Percentiles rank a stretch among this genome's conserved stretches.
phyloP scores from a whole-genome alignment of 1,284 basidiomycete species.

The Puccinia polysora region DNA sequence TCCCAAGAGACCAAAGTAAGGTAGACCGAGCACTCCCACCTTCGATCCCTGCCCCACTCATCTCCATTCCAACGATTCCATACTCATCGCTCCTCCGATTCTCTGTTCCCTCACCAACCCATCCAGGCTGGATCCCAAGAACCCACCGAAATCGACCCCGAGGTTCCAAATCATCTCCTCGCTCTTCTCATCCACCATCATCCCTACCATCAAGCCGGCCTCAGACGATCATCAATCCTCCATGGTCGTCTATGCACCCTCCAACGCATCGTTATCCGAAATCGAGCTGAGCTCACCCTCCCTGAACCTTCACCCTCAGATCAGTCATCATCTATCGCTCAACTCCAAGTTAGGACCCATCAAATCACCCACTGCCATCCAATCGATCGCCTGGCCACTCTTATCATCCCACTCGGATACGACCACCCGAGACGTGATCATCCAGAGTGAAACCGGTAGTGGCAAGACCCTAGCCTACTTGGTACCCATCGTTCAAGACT shows the following conservation, averaged over 20 bases:
- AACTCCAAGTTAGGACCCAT: slow-evolving; percentile 15
- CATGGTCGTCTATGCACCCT: slow-evolving; percentile 34
- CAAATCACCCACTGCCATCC: slow-evolving; percentile 33
- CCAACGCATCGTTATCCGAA: slow-evolving; percentile 30
- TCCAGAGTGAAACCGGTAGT: slow-evolving; percentile 96
- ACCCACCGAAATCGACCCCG: background rate
- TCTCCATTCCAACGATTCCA: background rate
- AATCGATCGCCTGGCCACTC: slow-evolving; percentile 35
- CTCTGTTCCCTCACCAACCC: too few species aligned
- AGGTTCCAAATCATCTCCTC: slow-evolving; percentile 34
- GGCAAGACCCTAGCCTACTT: slow-evolving; percentile 95
- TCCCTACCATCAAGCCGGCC: slow-evolving; percentile 24
- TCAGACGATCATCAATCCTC: slow-evolving; percentile 6
- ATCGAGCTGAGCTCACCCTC: slow-evolving; percentile 23
- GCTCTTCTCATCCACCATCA: slow-evolving; percentile 38
- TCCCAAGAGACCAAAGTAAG: slow-evolving; percentile 38
- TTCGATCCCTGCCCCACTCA: background rate
- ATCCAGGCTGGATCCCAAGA: background rate
- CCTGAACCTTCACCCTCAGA: slow-evolving; percentile 29
- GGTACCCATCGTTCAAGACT: slow-evolving; percentile 89
- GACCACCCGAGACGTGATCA: slow-evolving; percentile 71
- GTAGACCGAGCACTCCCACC: background rate
- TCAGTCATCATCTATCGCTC: slow-evolving; percentile 23
- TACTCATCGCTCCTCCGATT: too few species aligned
- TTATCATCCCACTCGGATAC: background rate